These are phyloP conservation scores for Picochlorum costavermella DNA, from an alignment of 139 green algal genomes.

Conservation along the genomic window DNA sequence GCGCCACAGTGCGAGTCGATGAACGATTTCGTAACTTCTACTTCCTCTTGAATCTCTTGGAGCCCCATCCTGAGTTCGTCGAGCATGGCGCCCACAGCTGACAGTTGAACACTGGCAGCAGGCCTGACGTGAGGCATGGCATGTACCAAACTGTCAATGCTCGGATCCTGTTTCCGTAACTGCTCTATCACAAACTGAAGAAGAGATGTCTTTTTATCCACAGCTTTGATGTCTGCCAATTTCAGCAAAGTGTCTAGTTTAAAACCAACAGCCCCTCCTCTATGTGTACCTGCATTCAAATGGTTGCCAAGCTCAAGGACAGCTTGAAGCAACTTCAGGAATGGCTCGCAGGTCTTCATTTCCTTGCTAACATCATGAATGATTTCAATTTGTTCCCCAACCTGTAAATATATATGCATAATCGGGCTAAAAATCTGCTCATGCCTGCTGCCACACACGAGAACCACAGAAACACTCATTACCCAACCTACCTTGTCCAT, in stretches of 20 bases:
- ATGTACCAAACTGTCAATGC: constrained; percentile 25
- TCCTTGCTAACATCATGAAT: constrained; percentile 31
- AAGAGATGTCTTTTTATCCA: constrained; percentile 56
- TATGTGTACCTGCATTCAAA: constrained; percentile 54
- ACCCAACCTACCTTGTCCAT: constrained; percentile 14
- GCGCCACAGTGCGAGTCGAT: neutral
- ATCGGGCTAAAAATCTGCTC: neutral
- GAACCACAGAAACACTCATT: neutral
- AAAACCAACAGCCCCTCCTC: constrained; percentile 48
- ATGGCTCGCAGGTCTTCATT: constrained; percentile 40
- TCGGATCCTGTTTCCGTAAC: constrained; percentile 16
- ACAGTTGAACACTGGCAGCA: constrained; percentile 51
- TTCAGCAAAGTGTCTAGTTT: constrained; percentile 57
- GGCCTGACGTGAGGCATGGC: constrained; percentile 35
- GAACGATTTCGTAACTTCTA: constrained; percentile 8
- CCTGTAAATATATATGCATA: neutral
- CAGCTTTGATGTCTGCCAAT: constrained; percentile 54
- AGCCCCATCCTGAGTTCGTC: constrained; percentile 41
- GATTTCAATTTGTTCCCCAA: constrained; percentile 36
- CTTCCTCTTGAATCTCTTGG: constrained; percentile 28
- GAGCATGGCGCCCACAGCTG: constrained; percentile 33
- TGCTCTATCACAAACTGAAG: constrained; percentile 65
- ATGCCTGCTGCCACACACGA: neutral
- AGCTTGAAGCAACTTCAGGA: constrained; percentile 50
- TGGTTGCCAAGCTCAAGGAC: constrained; percentile 60